Evolutionary conservation across 176 grass and related monocot genomes (phyloP).

Genomic region (Pontederia crassipes): DNA sequence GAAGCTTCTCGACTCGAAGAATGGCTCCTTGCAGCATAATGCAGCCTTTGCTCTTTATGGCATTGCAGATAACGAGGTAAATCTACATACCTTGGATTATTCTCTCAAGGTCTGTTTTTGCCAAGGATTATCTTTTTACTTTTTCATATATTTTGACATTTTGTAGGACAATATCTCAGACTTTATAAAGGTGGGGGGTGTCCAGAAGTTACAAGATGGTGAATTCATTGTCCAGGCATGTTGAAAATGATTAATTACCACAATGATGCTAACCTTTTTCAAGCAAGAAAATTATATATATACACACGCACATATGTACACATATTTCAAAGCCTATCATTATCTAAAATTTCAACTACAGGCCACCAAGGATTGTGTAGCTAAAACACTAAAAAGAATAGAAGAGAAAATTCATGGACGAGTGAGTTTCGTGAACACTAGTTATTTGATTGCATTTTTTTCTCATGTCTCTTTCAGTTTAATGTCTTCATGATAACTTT

Average conservation of each 20-base stretch:
- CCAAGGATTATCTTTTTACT: constrained; percentile 12
- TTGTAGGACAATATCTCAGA: constrained; percentile 86
- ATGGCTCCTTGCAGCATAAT: constrained; percentile 98
- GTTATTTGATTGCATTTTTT: constrained; percentile 12
- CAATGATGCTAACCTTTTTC: not conserved
- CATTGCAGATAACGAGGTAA: constrained; percentile 98
- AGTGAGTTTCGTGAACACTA: constrained; percentile 36
- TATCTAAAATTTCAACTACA: constrained; percentile 18
- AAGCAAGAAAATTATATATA: not conserved
- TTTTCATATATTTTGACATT: constrained; percentile 11
- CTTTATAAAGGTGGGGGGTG: constrained; percentile 96
- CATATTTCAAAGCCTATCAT: not conserved
- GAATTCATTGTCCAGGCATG: constrained; percentile 97
- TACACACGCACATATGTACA: not conserved
- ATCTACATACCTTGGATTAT: not conserved
- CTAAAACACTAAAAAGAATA: constrained; percentile 94
- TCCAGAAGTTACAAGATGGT: constrained; percentile 94
- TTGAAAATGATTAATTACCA: not conserved
- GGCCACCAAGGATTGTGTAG: constrained; percentile 99
- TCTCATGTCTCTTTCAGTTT: not conserved
- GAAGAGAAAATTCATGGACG: constrained; percentile 96
- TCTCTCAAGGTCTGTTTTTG: constrained; percentile 2
- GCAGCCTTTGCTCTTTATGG: constrained; percentile 99
- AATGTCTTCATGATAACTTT: not conserved
- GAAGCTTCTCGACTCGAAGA: constrained; percentile 99